Conservation (phyloP, 2,329 filamentous ascomycete genomes). For the Pyricularia sp. region DNA sequence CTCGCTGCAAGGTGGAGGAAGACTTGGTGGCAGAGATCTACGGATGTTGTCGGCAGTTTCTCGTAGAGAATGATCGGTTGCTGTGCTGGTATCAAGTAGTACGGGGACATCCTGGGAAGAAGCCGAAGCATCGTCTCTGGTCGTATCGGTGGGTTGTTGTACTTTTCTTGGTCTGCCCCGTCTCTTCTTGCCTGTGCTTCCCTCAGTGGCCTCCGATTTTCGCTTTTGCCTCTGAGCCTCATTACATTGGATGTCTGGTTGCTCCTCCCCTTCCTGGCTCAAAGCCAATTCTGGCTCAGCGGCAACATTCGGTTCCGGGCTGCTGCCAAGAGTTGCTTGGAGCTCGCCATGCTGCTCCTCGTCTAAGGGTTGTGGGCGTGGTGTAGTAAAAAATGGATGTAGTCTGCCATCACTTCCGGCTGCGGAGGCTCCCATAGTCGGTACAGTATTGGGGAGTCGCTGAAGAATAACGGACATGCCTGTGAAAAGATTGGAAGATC, state of each 20-base stretch:
- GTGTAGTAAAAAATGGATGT: conserved; percentile 43
- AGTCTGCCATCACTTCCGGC: conserved; percentile 28
- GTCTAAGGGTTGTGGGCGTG: conserved; percentile 12
- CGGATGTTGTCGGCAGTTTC: background rate
- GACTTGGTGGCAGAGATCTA: background rate
- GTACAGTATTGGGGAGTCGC: background rate
- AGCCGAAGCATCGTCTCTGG: background rate
- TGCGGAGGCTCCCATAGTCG: background rate
- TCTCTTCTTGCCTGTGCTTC: conserved; percentile 11
- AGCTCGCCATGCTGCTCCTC: background rate
- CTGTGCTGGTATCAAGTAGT: background rate
- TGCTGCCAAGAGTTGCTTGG: conserved; percentile 3
- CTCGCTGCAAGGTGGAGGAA: background rate
- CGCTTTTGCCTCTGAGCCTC: background rate
- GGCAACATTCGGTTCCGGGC: background rate
- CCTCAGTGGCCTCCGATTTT: conserved; percentile 8
- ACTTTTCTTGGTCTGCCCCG: conserved; percentile 18
- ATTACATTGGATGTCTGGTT: background rate
- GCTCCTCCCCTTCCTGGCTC: background rate
- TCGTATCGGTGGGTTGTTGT: conserved; percentile 6
- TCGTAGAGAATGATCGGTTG: background rate
- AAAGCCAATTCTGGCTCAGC: background rate
- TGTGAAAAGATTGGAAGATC: background rate
- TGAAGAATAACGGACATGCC: conserved; percentile 3
- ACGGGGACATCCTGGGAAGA: background rate